phyloP scores from a whole-genome alignment of 179 eudicot genomes.

The Heliamphora pulchella region DNA sequence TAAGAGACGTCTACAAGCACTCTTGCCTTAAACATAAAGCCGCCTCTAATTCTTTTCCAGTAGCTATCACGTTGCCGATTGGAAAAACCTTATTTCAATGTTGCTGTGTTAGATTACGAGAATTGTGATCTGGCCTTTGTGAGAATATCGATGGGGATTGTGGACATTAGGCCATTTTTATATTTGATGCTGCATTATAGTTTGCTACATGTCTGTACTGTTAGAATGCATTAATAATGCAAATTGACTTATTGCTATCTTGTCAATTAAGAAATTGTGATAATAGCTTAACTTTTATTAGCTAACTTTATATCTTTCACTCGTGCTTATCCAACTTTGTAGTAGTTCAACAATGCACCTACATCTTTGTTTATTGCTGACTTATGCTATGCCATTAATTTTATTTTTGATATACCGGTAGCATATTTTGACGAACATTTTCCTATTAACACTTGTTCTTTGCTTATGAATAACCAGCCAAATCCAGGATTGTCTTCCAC shows the following conservation, averaged over 20 bases:
- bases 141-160: neutral
- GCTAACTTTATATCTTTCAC: neutral
- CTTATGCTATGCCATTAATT: neutral
- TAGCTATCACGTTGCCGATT: neutral
- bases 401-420: neutral
- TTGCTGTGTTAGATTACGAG: neutral
- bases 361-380: neutral
- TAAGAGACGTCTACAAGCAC: neutral
- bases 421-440: neutral
- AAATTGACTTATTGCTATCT: neutral
- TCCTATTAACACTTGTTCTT: constrained; percentile 7
- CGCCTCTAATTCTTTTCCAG: neutral
- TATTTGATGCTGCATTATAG: neutral
- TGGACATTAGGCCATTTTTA: neutral
- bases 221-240: neutral
- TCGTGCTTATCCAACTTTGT: neutral
- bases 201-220: neutral
- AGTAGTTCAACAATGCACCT: neutral
- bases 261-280: neutral
- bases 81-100: constrained; percentile 1
- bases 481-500: constrained; percentile 79
- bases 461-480: constrained; percentile 40
- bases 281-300: neutral
- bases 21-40: neutral
- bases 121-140: neutral